Conservation (phyloP, 208 protist species). For the Leptomonas pyrrhocoris region DNA sequence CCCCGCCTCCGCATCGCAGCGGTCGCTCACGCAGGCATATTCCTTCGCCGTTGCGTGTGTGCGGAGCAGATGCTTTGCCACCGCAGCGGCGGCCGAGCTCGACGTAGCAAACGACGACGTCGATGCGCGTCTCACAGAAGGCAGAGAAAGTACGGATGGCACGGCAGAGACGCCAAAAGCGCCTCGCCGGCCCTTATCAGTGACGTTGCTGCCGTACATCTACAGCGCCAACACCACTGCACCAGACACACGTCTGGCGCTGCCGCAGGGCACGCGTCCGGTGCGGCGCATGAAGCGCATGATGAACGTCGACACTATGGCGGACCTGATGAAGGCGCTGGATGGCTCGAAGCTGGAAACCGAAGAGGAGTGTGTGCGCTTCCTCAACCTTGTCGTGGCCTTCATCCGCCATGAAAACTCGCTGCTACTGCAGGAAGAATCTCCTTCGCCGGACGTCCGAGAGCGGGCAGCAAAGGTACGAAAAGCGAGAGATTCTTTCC, state of each 20-base stretch:
- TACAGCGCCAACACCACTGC: conserved; percentile 3
- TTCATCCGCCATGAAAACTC: conserved; percentile 32
- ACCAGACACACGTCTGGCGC: background rate
- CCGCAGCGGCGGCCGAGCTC: background rate
- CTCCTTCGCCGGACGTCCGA: background rate
- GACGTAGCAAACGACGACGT: background rate
- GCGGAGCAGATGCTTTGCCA: background rate
- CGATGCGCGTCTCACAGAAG: background rate
- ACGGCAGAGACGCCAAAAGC: background rate
- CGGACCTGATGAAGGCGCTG: conserved; percentile 3
- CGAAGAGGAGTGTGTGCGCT: conserved; percentile 7
- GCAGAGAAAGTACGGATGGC: background rate
- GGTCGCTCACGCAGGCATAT: background rate
- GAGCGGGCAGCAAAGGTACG: conserved; percentile 17
- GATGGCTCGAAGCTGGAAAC: background rate
- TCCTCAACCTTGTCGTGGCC: conserved; percentile 24
- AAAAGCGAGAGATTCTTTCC: background rate
- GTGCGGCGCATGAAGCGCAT: conserved; percentile 15
- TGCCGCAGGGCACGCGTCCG: conserved; percentile 2
- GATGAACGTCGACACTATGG: conserved; percentile 3
- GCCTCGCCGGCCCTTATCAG: conserved; percentile 1
- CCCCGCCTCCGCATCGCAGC: background rate
- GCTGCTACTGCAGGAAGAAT: conserved; percentile 10
- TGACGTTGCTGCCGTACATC: conserved; percentile 19
- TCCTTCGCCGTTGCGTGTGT: background rate